These are phyloP conservation scores for Verticillium isaacii DNA, from an alignment of 2,329 filamentous ascomycete species.

Conservation along the genomic window DNA sequence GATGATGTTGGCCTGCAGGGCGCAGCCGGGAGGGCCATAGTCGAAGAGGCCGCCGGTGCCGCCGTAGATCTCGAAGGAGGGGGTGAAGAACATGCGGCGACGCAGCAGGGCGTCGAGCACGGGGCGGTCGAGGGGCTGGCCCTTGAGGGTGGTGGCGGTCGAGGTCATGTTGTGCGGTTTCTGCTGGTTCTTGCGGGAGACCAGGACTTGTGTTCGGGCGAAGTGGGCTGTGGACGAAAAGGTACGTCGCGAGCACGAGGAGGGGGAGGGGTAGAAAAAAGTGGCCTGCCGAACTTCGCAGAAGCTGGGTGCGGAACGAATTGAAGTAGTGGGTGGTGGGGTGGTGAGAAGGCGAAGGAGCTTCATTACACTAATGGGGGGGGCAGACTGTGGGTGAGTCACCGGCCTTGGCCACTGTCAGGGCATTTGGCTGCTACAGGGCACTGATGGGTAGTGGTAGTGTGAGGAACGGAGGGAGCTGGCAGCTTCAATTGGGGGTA, in stretches of 20 bases:
- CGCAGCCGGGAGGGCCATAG: constrained; percentile 85
- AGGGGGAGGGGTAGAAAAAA: constrained; percentile 10
- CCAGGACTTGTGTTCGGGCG: constrained; percentile 7
- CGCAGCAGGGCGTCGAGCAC: constrained; percentile 81
- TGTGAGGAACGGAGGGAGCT: too few species aligned
- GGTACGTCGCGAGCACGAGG: constrained; percentile 9
- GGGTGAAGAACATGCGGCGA: constrained; percentile 89
- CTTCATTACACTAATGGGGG: constrained; percentile 12
- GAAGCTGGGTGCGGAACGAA: constrained; percentile 14
- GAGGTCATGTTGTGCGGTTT: constrained; percentile 36
- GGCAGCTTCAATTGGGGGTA: neutral
- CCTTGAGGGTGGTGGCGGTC: constrained; percentile 72
- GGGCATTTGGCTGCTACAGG: neutral
- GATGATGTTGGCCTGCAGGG: constrained; percentile 81
- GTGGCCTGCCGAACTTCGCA: constrained; percentile 13
- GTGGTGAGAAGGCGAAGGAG: constrained; percentile 8
- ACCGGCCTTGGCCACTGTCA: constrained; percentile 5
- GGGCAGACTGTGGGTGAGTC: constrained; percentile 11
- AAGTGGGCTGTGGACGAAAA: constrained; percentile 9
- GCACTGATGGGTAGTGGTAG: neutral
- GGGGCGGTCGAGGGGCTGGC: constrained; percentile 80
- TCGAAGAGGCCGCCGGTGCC: constrained; percentile 87
- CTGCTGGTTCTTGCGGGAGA: constrained; percentile 8
- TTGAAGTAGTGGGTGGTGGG: constrained; percentile 10
- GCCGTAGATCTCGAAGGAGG: constrained; percentile 92